Evolutionary conservation across 176 grass and related monocot genomes (phyloP).

Genomic region (Cenchrus purpureus): DNA sequence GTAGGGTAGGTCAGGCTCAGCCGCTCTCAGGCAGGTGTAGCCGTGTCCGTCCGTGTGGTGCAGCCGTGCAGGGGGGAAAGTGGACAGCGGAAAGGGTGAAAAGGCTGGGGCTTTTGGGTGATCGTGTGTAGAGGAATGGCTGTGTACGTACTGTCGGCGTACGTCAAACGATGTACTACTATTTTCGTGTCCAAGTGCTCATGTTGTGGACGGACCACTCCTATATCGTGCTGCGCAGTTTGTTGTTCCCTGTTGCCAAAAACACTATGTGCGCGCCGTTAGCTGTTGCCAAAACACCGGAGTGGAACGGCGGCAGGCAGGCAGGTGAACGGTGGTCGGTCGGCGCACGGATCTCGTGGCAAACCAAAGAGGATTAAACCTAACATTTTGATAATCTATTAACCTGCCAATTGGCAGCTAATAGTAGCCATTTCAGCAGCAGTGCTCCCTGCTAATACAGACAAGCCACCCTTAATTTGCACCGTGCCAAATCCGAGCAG

Average conservation of each 20-base stretch:
- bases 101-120: conserved; percentile 15
- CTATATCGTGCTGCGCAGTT: no score
- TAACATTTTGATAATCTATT: no score
- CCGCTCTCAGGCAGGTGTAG: conserved; percentile 8
- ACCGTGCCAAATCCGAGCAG: neutral
- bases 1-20: conserved; percentile 28
- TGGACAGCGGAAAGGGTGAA: neutral
- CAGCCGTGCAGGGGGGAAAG: conserved; percentile 23
- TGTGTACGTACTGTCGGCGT: neutral
- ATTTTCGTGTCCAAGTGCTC: neutral
- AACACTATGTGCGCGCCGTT: neutral
- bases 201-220: no score
- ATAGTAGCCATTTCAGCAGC: no score
- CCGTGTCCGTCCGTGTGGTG: neutral
- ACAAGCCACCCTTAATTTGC: neutral
- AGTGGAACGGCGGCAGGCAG: neutral
- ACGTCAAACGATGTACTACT: neutral
- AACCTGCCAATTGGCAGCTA: neutral
- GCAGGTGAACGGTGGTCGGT: neutral
- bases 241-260: neutral
- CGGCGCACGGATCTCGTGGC: neutral
- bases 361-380: no score
- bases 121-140: neutral
- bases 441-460: neutral
- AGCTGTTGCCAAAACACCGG: neutral